Evolutionary conservation across 208 protist genomes (phyloP), one percentile per base, ranked within the genome.

Genomic region (Acanthamoeba divionensis): DNA sequence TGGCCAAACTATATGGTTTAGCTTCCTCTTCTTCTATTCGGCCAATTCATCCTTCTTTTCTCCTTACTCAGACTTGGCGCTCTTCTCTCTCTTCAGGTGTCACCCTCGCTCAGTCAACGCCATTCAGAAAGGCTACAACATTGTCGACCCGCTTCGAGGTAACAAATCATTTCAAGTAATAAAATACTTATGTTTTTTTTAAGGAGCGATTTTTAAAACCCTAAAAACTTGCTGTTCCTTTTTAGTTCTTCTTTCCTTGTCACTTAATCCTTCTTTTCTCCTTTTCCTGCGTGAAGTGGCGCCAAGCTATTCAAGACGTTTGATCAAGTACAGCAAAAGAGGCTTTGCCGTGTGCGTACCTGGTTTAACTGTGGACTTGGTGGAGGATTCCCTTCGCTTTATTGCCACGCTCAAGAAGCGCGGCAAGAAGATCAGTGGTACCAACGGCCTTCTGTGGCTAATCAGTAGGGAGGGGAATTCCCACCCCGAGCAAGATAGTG

Each of bases 371-470:
- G 21, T 26, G 36, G 73, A 57, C 47, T 83, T 83, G 26, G 73
- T 62, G n/a, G 24, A 83, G 7, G 73, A 83, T 33, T 57, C 73
- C 10, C 73, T 62, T 3, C 73, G 73, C 12, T 83, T 83, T 54
- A 36, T 62, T 13, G 73, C 73, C 26, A 7, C n/a, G 4, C 73
- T 83, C n/a, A 5, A 33, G 24, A 5, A 54, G 73, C 41, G n/a
- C 24, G 73, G 29, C 73, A 83, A 83, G 73, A 60, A 62, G 73
- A 83, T 83, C 73, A 83, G 73, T 54, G 73, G 73, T 29, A 52
- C 79, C 79, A 88, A 88, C 57, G 79, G 79, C 33, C 57, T 88
- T 5, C 79, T 88, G 79, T 88, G 79, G 79, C 79, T 88, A 2
- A 24, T 88, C 48, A 38, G n/a, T 54, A 57, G 13, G 47, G 73